Percentiles rank a stretch among this genome's conserved stretches.
Conservation (phyloP, 306 rosid genomes). For the Malus asiatica region DNA sequence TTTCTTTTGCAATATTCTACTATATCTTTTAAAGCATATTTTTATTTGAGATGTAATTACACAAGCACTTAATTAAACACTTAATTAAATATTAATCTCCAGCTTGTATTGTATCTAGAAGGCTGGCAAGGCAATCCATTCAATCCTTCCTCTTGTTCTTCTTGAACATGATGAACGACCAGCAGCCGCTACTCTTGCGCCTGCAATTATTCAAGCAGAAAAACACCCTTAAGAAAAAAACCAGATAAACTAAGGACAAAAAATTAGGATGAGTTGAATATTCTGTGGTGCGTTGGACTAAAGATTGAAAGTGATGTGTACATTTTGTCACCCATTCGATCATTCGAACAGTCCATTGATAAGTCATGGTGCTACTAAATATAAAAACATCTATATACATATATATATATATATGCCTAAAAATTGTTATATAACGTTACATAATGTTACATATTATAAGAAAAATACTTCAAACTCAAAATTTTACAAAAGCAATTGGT, state of each 20-base stretch:
- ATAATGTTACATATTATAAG: too few species aligned
- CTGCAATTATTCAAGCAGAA: neutral
- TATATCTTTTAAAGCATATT: neutral
- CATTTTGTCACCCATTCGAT: neutral
- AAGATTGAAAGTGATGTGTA: neutral
- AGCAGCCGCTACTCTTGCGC: conserved; percentile 21
- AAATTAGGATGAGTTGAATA: neutral
- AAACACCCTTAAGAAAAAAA: neutral
- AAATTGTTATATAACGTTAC: too few species aligned
- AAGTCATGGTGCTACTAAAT: neutral
- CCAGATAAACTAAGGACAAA: neutral
- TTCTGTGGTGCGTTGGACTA: neutral
- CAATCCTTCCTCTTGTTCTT: conserved; percentile 10
- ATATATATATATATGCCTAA: neutral
- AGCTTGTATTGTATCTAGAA: neutral
- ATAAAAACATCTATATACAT: too few species aligned
- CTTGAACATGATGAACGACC: conserved; percentile 14
- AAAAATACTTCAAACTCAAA: neutral
- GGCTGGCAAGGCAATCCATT: neutral
- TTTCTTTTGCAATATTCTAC: neutral
- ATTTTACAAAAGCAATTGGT: too few species aligned
- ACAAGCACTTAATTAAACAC: neutral
- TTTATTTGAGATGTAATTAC: neutral
- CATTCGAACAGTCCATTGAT: neutral
- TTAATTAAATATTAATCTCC: neutral